Conservation (phyloP, 129 eudicot genomes). For the Flaveria trinervia region DNA sequence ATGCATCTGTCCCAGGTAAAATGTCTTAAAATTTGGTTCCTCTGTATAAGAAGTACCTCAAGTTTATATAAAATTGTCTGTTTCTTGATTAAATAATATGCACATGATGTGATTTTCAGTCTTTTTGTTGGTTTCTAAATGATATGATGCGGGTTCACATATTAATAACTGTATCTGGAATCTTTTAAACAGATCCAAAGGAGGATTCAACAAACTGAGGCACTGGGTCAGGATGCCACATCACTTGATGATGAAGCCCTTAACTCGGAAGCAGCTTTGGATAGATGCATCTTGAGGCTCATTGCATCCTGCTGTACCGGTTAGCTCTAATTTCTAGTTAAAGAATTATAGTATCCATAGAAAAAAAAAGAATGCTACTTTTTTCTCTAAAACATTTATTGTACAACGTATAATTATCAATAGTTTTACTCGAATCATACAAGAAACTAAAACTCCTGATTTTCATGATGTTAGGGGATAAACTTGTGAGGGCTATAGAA, state of each 20-base stretch:
- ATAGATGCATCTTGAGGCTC: conserved; percentile 96
- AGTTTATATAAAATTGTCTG: background rate
- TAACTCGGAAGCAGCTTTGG: conserved; percentile 74
- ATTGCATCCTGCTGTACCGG: conserved; percentile 96
- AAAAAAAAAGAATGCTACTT: background rate
- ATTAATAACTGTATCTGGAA: conserved; percentile 4
- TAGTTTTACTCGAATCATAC: background rate
- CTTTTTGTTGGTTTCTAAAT: background rate
- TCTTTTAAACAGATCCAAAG: conserved; percentile 63
- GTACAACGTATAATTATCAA: background rate
- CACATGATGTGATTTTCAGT: conserved; percentile 1
- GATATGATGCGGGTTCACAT: background rate
- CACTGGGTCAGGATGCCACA: conserved; percentile 55
- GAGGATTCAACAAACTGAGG: conserved; percentile 61
- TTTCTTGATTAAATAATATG: background rate
- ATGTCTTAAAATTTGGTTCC: background rate
- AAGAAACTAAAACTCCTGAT: conserved; percentile 5
- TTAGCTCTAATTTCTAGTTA: conserved; percentile 32
- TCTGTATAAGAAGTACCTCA: background rate
- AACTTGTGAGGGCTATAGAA: conserved; percentile 87
- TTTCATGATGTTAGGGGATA: conserved; percentile 65
- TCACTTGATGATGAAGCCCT: conserved; percentile 87
- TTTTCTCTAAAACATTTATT: background rate
- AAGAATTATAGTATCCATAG: background rate
- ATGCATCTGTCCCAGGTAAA: conserved; percentile 71